Evolutionary conservation across 176 grass and related monocot species (phyloP), one percentile per base, ranked within the genome.

Genomic region (Canna indica): DNA sequence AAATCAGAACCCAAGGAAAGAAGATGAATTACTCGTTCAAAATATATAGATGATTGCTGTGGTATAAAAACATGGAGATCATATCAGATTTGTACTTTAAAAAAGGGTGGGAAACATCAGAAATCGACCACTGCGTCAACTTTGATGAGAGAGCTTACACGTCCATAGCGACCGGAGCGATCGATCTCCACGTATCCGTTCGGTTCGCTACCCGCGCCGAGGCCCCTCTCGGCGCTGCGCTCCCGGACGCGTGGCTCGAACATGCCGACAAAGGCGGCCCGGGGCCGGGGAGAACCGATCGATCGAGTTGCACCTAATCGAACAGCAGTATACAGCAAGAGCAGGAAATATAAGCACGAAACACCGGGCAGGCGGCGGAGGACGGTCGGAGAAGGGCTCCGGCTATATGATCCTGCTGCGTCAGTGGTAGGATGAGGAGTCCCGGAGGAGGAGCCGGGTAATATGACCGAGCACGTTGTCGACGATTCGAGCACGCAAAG

Each of bases 181-280:
- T 97, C 93, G 60, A 73, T 87, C 79, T 97, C 93, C 30, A 83
- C 93, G 83, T 97, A 97, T 16, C 89, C 93, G 66, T 97, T n/a
- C n/a, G n/a, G n/a, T n/a, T n/a, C n/a, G n/a, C n/a, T 92, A 39
- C 63, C 63, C 76, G 18, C 41, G 45, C 53, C 20, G 59, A 14
- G 4, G 8, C 46, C 45, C 75, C 15, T 29, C 66, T 18, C 64
- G 68, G 29, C 50, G n/a, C 54, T 41, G 18, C 63, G 53, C 33
- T 73, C 71, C 32, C 71, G 20, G 45, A 69, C 32, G 10, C 47
- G 44, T 10, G 33, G 2, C 78, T 69, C 75, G 31, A 35, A 69
- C 41, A 68, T 74, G 69, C 63, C 86, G 14, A n/a, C 63, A 20
- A 17, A 4, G 32, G 63, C 7, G 2, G 41, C 41, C 20, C 5